These are phyloP conservation scores for Haberlea rhodopensis DNA, from an alignment of 257 asterid genomes.

Conservation along the genomic window DNA sequence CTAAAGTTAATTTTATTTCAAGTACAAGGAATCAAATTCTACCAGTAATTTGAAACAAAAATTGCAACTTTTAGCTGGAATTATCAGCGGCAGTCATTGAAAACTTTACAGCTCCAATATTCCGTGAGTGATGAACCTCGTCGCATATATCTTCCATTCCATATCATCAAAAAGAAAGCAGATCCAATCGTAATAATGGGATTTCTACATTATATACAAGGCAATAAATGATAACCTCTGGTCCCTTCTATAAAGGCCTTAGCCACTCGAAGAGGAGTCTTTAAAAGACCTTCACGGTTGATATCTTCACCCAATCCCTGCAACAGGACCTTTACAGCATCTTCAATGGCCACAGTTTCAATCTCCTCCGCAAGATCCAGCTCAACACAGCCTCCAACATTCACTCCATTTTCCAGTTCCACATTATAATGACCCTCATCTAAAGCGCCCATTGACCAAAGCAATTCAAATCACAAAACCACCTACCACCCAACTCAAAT, in stretches of 20 bases:
- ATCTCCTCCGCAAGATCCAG: slow-evolving; percentile 49
- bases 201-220: not conserved
- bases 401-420: slow-evolving; percentile 62
- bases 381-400: slow-evolving; percentile 44
- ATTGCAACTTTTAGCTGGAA: too few relatives aligned
- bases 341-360: slow-evolving; percentile 59
- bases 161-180: slow-evolving; percentile 1
- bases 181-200: slow-evolving; percentile 20
- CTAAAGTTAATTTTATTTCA: not conserved
- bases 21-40: too few relatives aligned
- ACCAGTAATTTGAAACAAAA: too few relatives aligned
- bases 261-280: slow-evolving; percentile 93
- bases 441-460: slow-evolving; percentile 77
- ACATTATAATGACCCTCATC: slow-evolving; percentile 63
- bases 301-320: slow-evolving; percentile 90
- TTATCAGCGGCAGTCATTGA: too few relatives aligned
- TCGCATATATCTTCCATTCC: too few relatives aligned
- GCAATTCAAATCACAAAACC: slow-evolving; percentile 12
- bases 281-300: slow-evolving; percentile 74
- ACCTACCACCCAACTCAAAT: slow-evolving; percentile 29
- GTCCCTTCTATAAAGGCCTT: slow-evolving; percentile 87
- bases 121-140: too few relatives aligned
- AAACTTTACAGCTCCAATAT: too few relatives aligned
- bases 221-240: slow-evolving; percentile 49
- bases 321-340: slow-evolving; percentile 81